Evolutionary conservation across 75 land plant species (phyloP).

Genomic region (Isoetes taiwanensis): DNA sequence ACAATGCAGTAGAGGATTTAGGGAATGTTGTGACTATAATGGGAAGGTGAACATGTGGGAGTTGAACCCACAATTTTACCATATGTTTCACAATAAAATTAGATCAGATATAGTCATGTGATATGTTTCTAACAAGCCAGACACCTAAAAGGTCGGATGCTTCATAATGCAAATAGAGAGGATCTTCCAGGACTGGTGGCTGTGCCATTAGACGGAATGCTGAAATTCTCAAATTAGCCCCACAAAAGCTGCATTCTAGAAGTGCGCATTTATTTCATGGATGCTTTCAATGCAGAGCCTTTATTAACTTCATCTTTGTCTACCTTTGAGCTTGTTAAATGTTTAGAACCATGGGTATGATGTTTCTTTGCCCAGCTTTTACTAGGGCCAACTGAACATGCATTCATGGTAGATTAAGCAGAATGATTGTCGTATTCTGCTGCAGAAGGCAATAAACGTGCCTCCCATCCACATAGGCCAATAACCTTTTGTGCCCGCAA

Average conservation of each 20-base stretch:
- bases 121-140: too few relatives aligned
- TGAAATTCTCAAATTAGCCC: slow-evolving; percentile 82
- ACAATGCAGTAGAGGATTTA: too few relatives aligned
- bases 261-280: too few relatives aligned
- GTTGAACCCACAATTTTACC: too few relatives aligned
- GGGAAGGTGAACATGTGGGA: too few relatives aligned
- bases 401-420: slow-evolving; percentile 63
- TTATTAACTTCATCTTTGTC: slow-evolving; percentile 15
- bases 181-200: too few relatives aligned
- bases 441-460: slow-evolving; percentile 66
- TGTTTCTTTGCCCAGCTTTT: slow-evolving; percentile 5
- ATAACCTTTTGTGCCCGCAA: slow-evolving; percentile 80
- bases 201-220: too few relatives aligned
- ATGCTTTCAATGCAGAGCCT: slow-evolving; percentile 29
- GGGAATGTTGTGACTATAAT: too few relatives aligned
- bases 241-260: slow-evolving; percentile 85
- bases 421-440: slow-evolving; percentile 88
- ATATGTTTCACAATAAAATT: too few relatives aligned
- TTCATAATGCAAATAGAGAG: too few relatives aligned
- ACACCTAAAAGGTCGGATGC: too few relatives aligned
- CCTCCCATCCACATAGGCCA: slow-evolving; percentile 97
- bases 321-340: slow-evolving; percentile 26
- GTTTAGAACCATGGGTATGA: slow-evolving; percentile 20
- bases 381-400: slow-evolving; percentile 39
- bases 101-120: too few relatives aligned